A percentile compares a stretch with the other conserved stretches of the same genome.
phyloP scores from a whole-genome alignment of 768 basidiomycete genomes.

The Trametes punicea region DNA sequence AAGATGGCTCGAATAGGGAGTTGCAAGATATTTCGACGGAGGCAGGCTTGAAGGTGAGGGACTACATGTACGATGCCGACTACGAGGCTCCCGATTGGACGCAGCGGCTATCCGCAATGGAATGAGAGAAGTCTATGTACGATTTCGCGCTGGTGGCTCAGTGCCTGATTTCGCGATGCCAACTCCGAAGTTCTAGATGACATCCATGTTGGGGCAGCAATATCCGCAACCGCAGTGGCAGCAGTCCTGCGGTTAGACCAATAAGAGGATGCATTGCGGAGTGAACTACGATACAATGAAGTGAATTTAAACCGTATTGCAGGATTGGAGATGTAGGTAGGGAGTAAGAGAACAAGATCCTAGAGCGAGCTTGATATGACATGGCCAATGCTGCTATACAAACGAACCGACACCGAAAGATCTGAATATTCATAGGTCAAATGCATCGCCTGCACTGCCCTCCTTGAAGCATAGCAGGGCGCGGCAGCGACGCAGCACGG shows the following conservation, averaged over 20 bases:
- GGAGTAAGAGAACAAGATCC: conserved; percentile 1
- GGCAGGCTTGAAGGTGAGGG: conserved; percentile 4
- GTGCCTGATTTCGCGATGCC: no score
- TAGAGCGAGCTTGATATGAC: conserved; percentile 4
- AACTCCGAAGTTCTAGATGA: not conserved
- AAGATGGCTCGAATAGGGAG: not conserved
- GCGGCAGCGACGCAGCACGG: not conserved
- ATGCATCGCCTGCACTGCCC: not conserved
- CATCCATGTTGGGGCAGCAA: no score
- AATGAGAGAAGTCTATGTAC: not conserved
- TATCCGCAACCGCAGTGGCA: no score
- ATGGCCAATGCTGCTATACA: conserved; percentile 16
- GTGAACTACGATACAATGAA: conserved; percentile 19
- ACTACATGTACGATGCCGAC: conserved; percentile 9
- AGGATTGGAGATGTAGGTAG: conserved; percentile 1
- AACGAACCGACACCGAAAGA: not conserved
- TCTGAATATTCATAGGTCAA: not conserved
- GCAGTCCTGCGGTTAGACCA: no score
- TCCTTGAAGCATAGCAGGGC: not conserved
- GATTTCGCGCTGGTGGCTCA: no score
- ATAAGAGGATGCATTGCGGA: conserved; percentile 11
- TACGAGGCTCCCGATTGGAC: conserved; percentile 1
- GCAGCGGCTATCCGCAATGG: not conserved
- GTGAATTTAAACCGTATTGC: conserved; percentile 13
- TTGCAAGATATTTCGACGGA: not conserved